Conservation (phyloP, 2,329 filamentous ascomycete species). For the Aspergillus alliaceus region DNA sequence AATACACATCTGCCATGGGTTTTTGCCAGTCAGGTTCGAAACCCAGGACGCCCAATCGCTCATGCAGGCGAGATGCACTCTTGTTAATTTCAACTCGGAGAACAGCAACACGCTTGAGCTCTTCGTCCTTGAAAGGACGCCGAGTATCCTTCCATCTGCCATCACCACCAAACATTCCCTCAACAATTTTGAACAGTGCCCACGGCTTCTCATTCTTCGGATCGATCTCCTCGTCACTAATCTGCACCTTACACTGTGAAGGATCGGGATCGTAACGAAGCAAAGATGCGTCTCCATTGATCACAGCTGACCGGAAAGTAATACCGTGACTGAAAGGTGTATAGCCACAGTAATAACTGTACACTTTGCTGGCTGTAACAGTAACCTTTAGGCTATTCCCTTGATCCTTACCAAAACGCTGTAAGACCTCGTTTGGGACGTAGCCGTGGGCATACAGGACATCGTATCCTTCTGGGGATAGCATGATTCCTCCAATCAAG, state of each 20-base stretch:
- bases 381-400: too few relatives aligned
- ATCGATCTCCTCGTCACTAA: too few relatives aligned
- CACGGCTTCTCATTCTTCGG: not conserved
- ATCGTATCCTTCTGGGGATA: too few relatives aligned
- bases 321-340: not conserved
- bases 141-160: not conserved
- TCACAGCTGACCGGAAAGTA: not conserved
- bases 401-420: too few relatives aligned
- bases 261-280: too few relatives aligned
- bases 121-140: not conserved
- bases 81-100: not conserved
- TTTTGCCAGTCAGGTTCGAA: not conserved
- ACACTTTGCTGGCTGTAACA: too few relatives aligned
- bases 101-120: not conserved
- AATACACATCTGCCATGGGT: not conserved
- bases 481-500: too few relatives aligned
- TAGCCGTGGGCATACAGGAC: too few relatives aligned
- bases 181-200: not conserved
- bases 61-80: not conserved
- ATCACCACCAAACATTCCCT: not conserved
- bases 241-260: too few relatives aligned
- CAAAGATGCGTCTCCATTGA: not conserved
- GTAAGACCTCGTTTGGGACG: too few relatives aligned
- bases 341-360: not conserved
- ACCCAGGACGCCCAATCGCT: not conserved